Conservation (phyloP, 192 early-diverging fungal species). For the Coemansia sp. region DNA sequence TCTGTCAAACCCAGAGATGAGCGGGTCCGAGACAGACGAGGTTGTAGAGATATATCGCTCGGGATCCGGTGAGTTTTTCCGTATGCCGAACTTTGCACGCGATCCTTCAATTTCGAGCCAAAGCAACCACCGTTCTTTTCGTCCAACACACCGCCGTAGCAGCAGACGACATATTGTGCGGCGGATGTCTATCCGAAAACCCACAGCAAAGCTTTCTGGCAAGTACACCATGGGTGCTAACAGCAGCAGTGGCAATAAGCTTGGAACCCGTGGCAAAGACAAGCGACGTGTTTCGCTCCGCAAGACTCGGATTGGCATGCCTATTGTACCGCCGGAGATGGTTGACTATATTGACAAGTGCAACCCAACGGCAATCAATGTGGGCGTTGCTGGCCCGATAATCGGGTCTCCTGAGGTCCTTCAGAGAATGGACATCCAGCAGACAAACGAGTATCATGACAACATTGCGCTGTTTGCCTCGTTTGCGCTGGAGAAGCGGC, state of each 20-base stretch:
- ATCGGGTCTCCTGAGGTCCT: conserved; percentile 43
- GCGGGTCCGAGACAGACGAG: conserved; percentile 13
- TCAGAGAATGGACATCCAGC: conserved; percentile 17
- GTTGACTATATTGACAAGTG: conserved; percentile 45
- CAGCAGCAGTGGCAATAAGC: not conserved
- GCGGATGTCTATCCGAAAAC: conserved; percentile 20
- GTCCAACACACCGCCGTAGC: not conserved
- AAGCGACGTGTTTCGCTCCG: conserved; percentile 12
- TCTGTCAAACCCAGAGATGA: conserved; percentile 15
- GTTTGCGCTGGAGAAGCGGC: conserved; percentile 12
- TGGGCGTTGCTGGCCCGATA: conserved; percentile 19
- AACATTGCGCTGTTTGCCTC: conserved; percentile 31
- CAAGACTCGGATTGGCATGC: conserved; percentile 36
- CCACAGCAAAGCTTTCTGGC: not conserved
- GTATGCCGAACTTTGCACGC: conserved; percentile 34
- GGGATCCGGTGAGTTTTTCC: conserved; percentile 36
- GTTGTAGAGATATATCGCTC: conserved; percentile 30
- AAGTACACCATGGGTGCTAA: not conserved
- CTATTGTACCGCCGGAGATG: conserved; percentile 51
- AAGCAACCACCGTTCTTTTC: not conserved
- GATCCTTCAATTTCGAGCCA: conserved; percentile 23
- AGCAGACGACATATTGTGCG: conserved; percentile 19
- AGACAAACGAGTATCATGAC: conserved; percentile 19
- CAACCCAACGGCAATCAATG: conserved; percentile 36
- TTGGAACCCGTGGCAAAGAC: not conserved